These are phyloP conservation scores for Strigomonas culicis DNA, from an alignment of 208 protist genomes.

Conservation along the genomic window DNA sequence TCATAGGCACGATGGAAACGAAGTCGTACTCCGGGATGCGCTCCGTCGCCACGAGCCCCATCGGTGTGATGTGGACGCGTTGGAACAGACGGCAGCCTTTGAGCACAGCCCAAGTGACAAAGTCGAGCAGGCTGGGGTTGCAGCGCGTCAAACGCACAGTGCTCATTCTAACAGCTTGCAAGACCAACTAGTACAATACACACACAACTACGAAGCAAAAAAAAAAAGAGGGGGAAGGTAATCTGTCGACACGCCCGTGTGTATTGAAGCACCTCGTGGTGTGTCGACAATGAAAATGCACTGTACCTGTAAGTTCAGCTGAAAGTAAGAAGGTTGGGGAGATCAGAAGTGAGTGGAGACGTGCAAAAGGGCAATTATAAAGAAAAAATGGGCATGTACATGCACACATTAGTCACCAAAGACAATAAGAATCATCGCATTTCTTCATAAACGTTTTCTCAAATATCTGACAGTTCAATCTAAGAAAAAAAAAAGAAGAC, in stretches of 20 bases:
- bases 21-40: conserved; percentile 87
- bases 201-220: conserved; percentile 10
- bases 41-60: conserved; percentile 70
- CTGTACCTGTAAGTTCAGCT: neutral
- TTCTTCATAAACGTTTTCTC: no score
- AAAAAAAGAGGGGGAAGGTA: conserved; percentile 13
- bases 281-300: neutral
- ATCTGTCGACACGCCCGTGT: neutral
- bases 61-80: conserved; percentile 75
- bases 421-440: neutral
- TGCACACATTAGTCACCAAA: neutral
- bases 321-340: no score
- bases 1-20: conserved; percentile 71
- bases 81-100: conserved; percentile 86
- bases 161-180: conserved; percentile 21
- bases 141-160: conserved; percentile 61
- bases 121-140: conserved; percentile 83
- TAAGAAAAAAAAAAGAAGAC: neutral
- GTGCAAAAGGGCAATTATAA: neutral
- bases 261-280: neutral
- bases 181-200: conserved; percentile 4
- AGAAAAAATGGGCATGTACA: neutral
- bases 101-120: conserved; percentile 85
- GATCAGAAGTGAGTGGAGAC: neutral
- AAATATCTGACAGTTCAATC: neutral